These are phyloP conservation scores for Casuarina equisetifolia DNA, from an alignment of 306 rosid genomes.

Conservation along the genomic window DNA sequence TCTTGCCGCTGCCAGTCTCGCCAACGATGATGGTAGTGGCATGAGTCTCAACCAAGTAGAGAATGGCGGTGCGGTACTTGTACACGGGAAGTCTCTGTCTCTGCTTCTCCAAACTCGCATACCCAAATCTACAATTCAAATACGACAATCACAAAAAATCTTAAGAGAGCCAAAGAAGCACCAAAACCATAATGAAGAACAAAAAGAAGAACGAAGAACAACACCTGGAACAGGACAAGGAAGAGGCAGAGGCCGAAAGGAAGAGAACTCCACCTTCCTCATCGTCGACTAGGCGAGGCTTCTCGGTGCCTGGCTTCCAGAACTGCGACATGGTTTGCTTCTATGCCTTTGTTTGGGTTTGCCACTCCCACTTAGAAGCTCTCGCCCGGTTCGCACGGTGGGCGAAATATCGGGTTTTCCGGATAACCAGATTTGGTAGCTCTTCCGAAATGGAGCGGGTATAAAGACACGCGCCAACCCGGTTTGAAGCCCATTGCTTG, in stretches of 20 bases:
- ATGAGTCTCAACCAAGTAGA: slow-evolving; percentile 78
- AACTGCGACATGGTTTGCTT: slow-evolving; percentile 44
- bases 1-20: slow-evolving; percentile 96
- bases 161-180: not conserved
- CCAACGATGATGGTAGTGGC: slow-evolving; percentile 88
- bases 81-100: slow-evolving; percentile 86
- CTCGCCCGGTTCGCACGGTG: not conserved
- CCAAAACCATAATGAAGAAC: not conserved
- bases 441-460: not conserved
- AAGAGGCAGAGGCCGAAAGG: slow-evolving; percentile 45
- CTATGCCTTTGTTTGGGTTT: not conserved
- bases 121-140: slow-evolving; percentile 41
- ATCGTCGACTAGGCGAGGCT: slow-evolving; percentile 81
- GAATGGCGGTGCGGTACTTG: slow-evolving; percentile 79
- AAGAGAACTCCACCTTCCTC: slow-evolving; percentile 95
- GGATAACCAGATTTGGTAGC: not conserved
- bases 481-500: not conserved
- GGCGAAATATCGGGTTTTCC: not conserved
- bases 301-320: slow-evolving; percentile 94
- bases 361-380: not conserved
- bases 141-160: not conserved
- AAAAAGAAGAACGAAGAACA: slow-evolving; percentile 32
- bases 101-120: slow-evolving; percentile 69
- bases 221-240: slow-evolving; percentile 31
- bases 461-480: not conserved